Conservation (phyloP, 1,139 yeast genomes). For the Candida buenavistaensis region DNA sequence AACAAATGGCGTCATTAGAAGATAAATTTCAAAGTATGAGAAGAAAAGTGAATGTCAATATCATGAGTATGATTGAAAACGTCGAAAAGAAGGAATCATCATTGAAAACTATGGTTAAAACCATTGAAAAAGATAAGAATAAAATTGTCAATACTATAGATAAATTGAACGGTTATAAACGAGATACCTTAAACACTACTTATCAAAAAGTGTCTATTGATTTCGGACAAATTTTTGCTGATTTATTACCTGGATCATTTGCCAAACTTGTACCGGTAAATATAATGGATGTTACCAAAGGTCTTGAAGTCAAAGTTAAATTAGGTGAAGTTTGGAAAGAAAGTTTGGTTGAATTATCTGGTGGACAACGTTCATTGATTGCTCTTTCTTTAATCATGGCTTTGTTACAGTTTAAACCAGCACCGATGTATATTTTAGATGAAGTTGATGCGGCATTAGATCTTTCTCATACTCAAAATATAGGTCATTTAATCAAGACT, state of each 20-base stretch:
- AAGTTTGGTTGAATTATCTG: conserved; percentile 90
- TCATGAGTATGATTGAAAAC: conserved; percentile 91
- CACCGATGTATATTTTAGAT: conserved; percentile 96
- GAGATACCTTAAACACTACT: conserved; percentile 78
- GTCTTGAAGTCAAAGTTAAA: conserved; percentile 88
- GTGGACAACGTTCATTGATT: conserved; percentile 94
- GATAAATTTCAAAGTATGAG: conserved; percentile 74
- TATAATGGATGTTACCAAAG: conserved; percentile 80
- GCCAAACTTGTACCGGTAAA: conserved; percentile 87
- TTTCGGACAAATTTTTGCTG: conserved; percentile 91
- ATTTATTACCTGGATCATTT: conserved; percentile 83
- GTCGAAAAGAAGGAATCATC: conserved; percentile 87
- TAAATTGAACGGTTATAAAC: conserved; percentile 84
- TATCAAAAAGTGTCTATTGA: conserved; percentile 85
- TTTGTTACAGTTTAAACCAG: conserved; percentile 89
- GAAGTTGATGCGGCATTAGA: conserved; percentile 99
- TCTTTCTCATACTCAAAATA: conserved; percentile 94
- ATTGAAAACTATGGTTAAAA: conserved; percentile 75
- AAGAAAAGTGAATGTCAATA: conserved; percentile 81
- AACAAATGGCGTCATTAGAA: conserved; percentile 55
- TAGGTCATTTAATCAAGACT: conserved; percentile 93
- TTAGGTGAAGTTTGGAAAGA: conserved; percentile 96
- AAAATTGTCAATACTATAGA: conserved; percentile 87
- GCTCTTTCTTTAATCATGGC: conserved; percentile 92
- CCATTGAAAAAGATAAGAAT: conserved; percentile 86